Percentiles rank a stretch among this genome's conserved stretches.
These are phyloP conservation scores for Carallia brachiata DNA, from an alignment of 345 rosid species.

Conservation along the genomic window DNA sequence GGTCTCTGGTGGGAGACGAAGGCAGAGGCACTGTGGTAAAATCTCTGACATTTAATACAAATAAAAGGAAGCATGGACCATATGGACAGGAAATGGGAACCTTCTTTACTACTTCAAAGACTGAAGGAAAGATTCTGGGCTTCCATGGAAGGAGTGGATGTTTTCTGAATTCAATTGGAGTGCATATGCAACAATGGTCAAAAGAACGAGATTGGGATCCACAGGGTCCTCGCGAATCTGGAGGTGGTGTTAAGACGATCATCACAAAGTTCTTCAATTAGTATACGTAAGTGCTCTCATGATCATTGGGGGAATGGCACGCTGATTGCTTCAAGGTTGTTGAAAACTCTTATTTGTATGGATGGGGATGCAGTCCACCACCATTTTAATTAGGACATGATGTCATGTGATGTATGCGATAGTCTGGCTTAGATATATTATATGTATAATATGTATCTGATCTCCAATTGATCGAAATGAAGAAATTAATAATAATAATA, in stretches of 20 bases:
- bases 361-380: too few species aligned
- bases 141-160: slow-evolving; percentile 26
- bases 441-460: too few species aligned
- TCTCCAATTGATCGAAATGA: too few species aligned
- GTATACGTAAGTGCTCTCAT: not conserved
- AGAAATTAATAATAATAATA: too few species aligned
- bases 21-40: not conserved
- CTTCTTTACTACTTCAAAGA: slow-evolving; percentile 9
- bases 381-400: too few species aligned
- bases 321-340: too few species aligned
- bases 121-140: slow-evolving; percentile 23
- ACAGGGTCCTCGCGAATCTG: not conserved
- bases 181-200: slow-evolving; percentile 15
- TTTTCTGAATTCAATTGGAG: slow-evolving; percentile 22
- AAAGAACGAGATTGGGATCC: not conserved
- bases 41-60: slow-evolving; percentile 23
- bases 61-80: slow-evolving; percentile 29
- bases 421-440: too few species aligned
- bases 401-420: too few species aligned
- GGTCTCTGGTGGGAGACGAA: slow-evolving; percentile 14
- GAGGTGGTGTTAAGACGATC: not conserved
- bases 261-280: slow-evolving; percentile 1
- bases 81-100: slow-evolving; percentile 22
- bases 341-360: too few species aligned
- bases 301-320: too few species aligned